Percentiles rank a stretch among this genome's conserved stretches.
These are phyloP conservation scores for Candida succiphila DNA, from an alignment of 805 yeast species.

Conservation along the genomic window DNA sequence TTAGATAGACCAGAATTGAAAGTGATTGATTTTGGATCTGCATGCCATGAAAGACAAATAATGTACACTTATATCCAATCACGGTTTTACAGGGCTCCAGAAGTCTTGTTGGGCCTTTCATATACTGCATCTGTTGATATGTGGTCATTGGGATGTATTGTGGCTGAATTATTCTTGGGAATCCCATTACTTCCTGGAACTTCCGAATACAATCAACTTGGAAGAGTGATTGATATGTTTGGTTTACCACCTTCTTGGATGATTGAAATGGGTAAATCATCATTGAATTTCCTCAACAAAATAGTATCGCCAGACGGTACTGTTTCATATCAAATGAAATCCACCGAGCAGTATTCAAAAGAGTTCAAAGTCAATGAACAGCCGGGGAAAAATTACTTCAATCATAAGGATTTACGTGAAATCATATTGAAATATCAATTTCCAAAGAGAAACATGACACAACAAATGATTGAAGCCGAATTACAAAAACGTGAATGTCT, in stretches of 20 bases:
- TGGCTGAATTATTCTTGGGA: conserved; percentile 60
- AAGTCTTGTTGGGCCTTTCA: conserved; percentile 83
- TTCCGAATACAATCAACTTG: conserved; percentile 84
- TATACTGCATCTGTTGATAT: conserved; percentile 88
- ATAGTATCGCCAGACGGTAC: conserved; percentile 12
- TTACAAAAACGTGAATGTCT: conserved; percentile 60
- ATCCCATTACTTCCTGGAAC: conserved; percentile 92
- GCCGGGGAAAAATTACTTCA: conserved; percentile 80
- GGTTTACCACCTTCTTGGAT: conserved; percentile 92
- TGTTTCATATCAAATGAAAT: conserved; percentile 17
- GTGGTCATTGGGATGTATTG: conserved; percentile 56
- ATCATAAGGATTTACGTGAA: conserved; percentile 52
- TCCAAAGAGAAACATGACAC: conserved; percentile 48
- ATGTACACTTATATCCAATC: conserved; percentile 89
- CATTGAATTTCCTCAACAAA: conserved; percentile 57
- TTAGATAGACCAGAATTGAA: conserved; percentile 82
- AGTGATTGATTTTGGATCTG: conserved; percentile 92
- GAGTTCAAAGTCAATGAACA: conserved; percentile 54
- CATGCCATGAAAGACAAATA: conserved; percentile 86
- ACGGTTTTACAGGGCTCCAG: conserved; percentile 90
- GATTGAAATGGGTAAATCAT: conserved; percentile 90
- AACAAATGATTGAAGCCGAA: conserved; percentile 54
- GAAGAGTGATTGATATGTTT: conserved; percentile 71
- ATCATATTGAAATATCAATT: conserved; percentile 69
- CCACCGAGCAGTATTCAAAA: conserved; percentile 36